A percentile compares a stretch with the other conserved stretches of the same genome.
phyloP scores from a whole-genome alignment of 345 rosid species.

The Cardamine resedifolia region DNA sequence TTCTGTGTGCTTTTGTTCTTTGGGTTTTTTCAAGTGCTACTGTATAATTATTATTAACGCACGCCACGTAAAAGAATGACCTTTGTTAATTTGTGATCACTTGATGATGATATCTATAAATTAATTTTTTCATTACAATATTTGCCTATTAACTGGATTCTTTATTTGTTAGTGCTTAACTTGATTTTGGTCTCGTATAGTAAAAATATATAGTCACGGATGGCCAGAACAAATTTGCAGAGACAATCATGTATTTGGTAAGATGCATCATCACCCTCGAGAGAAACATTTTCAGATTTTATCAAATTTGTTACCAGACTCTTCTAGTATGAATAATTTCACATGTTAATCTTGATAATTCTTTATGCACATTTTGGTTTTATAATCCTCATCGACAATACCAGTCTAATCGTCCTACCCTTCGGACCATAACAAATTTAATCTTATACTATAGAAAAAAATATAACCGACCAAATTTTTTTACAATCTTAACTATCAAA shows the following conservation, averaged over 20 bases:
- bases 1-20: conserved; percentile 61
- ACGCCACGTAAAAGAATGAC: background rate
- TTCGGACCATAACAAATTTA: background rate
- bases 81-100: background rate
- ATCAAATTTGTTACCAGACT: too few relatives aligned
- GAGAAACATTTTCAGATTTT: too few relatives aligned
- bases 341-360: background rate
- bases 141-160: background rate
- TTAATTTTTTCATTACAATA: background rate
- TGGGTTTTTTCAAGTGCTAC: conserved; percentile 51
- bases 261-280: too few relatives aligned
- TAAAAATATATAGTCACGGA: background rate
- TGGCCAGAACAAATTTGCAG: background rate
- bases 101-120: background rate
- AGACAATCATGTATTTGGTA: too few relatives aligned
- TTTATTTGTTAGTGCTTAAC: background rate
- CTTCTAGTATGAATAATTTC: background rate
- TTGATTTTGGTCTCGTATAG: background rate
- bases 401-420: background rate
- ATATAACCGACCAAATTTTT: too few relatives aligned
- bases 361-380: background rate
- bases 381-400: background rate
- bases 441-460: too few relatives aligned
- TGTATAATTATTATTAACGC: background rate
- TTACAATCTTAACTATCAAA: background rate